phyloP scores from a whole-genome alignment of 148 eudicot species.

The Cornus suecica region DNA sequence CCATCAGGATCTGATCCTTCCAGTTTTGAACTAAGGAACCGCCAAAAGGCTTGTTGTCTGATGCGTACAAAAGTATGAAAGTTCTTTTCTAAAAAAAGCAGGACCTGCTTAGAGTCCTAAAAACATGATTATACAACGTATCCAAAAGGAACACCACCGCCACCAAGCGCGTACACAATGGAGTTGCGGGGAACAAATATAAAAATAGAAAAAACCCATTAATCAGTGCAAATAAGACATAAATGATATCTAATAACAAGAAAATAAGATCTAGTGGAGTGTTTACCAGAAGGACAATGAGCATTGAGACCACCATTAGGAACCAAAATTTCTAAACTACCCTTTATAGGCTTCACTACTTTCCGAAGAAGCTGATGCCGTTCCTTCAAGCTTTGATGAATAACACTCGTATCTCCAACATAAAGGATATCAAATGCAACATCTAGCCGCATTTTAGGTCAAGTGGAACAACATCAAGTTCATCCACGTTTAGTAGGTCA shows the following conservation, averaged over 20 bases:
- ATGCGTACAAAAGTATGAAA: too few relatives aligned
- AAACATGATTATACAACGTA: too few relatives aligned
- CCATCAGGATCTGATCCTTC: too few relatives aligned
- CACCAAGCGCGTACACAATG: too few relatives aligned
- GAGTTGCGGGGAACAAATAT: too few relatives aligned
- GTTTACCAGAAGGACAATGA: slow-evolving; percentile 49
- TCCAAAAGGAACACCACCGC: too few relatives aligned
- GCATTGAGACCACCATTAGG: slow-evolving; percentile 74
- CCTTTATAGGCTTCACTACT: slow-evolving; percentile 74
- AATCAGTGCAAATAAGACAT: not conserved
- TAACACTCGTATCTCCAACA: slow-evolving; percentile 92
- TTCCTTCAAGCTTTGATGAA: slow-evolving; percentile 85
- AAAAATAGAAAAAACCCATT: not conserved
- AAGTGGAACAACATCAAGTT: slow-evolving; percentile 24
- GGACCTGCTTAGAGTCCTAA: too few relatives aligned
- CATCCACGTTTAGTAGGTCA: not conserved
- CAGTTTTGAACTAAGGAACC: too few relatives aligned
- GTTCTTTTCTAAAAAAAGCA: too few relatives aligned
- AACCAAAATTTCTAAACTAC: slow-evolving; percentile 72
- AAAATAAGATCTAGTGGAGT: not conserved
- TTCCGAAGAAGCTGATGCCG: slow-evolving; percentile 69
- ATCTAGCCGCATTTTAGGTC: slow-evolving; percentile 47
- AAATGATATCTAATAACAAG: not conserved
- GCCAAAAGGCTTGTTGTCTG: too few relatives aligned
- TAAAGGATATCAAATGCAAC: slow-evolving; percentile 90